Evolutionary conservation across 2,329 filamentous ascomycete genomes (phyloP).

Genomic region (Clonostachys chloroleuca): DNA sequence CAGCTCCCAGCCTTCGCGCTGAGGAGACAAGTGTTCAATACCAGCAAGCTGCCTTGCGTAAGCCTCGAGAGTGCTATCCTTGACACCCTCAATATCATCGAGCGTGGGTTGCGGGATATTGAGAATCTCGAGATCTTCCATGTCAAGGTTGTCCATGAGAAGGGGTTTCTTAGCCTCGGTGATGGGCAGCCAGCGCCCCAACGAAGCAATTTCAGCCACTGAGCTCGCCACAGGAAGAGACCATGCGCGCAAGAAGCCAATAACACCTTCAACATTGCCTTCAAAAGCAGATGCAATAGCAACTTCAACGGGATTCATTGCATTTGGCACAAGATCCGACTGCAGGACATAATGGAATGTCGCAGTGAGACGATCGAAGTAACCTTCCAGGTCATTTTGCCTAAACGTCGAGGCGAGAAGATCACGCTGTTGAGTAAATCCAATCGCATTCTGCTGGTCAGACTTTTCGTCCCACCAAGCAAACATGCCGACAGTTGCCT

Average conservation of each 20-base stretch:
- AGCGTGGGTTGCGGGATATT: slow-evolving; percentile 58
- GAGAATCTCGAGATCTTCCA: slow-evolving; percentile 81
- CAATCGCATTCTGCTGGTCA: neutral
- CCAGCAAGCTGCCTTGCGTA: slow-evolving; percentile 69
- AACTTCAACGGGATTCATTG: slow-evolving; percentile 71
- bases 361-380: slow-evolving; percentile 67
- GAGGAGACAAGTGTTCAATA: slow-evolving; percentile 40
- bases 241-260: slow-evolving; percentile 73
- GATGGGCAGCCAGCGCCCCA: slow-evolving; percentile 74
- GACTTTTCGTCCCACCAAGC: slow-evolving; percentile 78
- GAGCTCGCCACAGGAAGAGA: slow-evolving; percentile 76
- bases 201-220: slow-evolving; percentile 77
- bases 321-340: slow-evolving; percentile 73
- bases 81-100: slow-evolving; percentile 60
- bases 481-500: slow-evolving; percentile 77
- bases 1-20: slow-evolving; percentile 81
- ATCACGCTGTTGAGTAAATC: slow-evolving; percentile 23
- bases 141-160: slow-evolving; percentile 65
- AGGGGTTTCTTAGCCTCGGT: slow-evolving; percentile 34
- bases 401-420: slow-evolving; percentile 26
- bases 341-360: slow-evolving; percentile 66
- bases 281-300: slow-evolving; percentile 79
- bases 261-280: slow-evolving; percentile 71
- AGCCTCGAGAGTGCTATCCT: slow-evolving; percentile 72
- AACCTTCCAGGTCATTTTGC: slow-evolving; percentile 57